Percentiles rank a stretch among this genome's conserved stretches.
Evolutionary conservation across 2,329 filamentous ascomycete species (phyloP).

Genomic region (Epichloe gansuensis): DNA sequence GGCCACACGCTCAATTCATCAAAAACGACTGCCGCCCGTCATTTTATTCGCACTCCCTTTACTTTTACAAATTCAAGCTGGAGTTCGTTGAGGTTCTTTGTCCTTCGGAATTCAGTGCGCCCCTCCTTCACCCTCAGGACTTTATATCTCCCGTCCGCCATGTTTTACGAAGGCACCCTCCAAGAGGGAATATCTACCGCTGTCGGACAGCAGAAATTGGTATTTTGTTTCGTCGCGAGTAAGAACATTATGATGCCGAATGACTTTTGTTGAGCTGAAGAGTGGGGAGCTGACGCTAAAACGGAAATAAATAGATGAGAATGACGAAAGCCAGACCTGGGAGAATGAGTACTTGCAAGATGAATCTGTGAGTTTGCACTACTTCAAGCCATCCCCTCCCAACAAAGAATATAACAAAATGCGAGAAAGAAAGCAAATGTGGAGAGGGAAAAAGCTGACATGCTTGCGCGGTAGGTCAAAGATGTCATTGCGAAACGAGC

Average conservation of each 20-base stretch:
- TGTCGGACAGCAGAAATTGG: conserved; percentile 61
- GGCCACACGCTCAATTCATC: no score
- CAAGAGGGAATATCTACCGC: conserved; percentile 71
- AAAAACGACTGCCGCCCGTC: neutral
- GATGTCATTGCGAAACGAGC: conserved; percentile 47
- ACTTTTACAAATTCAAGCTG: no score
- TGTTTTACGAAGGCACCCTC: conserved; percentile 75
- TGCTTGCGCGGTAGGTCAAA: conserved; percentile 31
- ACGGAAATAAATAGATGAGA: conserved; percentile 41
- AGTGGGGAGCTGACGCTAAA: conserved; percentile 8
- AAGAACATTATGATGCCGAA: conserved; percentile 13
- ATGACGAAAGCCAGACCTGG: conserved; percentile 58
- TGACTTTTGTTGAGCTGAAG: neutral
- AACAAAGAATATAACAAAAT: neutral
- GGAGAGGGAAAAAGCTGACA: conserved; percentile 3
- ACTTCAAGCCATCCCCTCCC: neutral
- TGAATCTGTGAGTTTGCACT: conserved; percentile 32
- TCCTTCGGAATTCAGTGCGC: no score
- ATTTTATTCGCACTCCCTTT: no score
- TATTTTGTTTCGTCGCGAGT: conserved; percentile 80
- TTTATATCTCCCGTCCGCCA: conserved; percentile 19
- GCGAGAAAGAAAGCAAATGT: neutral
- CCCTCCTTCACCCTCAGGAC: no score
- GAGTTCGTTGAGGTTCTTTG: no score
- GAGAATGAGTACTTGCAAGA: conserved; percentile 56